These are phyloP conservation scores for Spergularia bocconei DNA, from an alignment of 148 eudicot species.

Conservation along the genomic window DNA sequence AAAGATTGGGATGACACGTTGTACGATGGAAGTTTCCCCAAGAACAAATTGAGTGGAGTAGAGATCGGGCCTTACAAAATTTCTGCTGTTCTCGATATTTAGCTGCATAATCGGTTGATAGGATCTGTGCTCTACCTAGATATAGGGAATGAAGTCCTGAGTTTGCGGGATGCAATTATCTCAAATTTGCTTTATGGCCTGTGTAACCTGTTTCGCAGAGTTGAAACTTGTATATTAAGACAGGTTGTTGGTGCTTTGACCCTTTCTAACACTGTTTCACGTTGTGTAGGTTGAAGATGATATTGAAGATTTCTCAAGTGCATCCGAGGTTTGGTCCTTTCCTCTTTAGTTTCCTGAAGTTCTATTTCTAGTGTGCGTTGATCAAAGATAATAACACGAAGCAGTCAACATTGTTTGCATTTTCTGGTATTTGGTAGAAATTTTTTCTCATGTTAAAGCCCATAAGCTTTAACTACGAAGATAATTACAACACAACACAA, in stretches of 20 bases:
- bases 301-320: conserved; percentile 63
- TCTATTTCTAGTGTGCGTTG: background rate
- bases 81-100: too few relatives aligned
- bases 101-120: too few relatives aligned
- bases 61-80: too few relatives aligned
- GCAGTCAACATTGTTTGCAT: background rate
- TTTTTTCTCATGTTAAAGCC: background rate
- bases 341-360: background rate
- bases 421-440: background rate
- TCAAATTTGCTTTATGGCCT: background rate
- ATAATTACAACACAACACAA: too few relatives aligned
- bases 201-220: background rate
- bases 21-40: too few relatives aligned
- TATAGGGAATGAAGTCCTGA: background rate
- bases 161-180: background rate
- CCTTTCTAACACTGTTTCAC: background rate
- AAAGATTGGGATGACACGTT: too few relatives aligned
- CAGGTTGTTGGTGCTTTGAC: background rate
- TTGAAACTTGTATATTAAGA: background rate
- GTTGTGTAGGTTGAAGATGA: conserved; percentile 54
- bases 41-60: too few relatives aligned
- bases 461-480: too few relatives aligned
- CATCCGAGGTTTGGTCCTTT: conserved; percentile 44
- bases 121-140: background rate
- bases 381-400: background rate